Evolutionary conservation across 1,139 yeast genomes (phyloP), one percentile per base, ranked within the genome.

Genomic region (Taphrina confusa): DNA sequence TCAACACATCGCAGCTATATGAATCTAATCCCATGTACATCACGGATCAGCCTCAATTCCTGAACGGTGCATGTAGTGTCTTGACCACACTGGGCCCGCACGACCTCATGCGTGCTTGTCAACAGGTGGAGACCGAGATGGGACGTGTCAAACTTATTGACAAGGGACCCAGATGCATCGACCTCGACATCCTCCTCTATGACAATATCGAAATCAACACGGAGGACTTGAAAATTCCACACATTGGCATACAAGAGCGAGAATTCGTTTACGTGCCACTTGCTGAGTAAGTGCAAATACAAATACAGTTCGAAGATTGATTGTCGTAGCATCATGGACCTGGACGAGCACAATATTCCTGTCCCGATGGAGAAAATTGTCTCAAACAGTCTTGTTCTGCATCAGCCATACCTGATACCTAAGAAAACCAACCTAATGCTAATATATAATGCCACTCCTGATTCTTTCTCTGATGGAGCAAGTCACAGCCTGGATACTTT

Each of bases 391-490:
- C 44, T 54, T 16, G 6, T 11, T 4, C 30, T 44, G 12, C 40
- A 54, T 25, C 58, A 54, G 16, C 58, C 58, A 8, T 54, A 23
- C 33, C 44, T 54, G 16, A 33, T 14, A 4, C 44, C 27, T 67
- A 72, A 42, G 67, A 73, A 45, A 71, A 67, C 78, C 56, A 61
- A 66, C 63, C 72, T 90, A 55, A 92, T 92, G 98, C 95, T 91
- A 0, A 84, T 92, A 51, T 72, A 92, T 62, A 92, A 92, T 68
- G 80, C 86, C 20, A 92, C 98, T 0, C 97, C 97, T 0, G 97
- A 94, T 70, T 90, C 97, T 0, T 92, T 92, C 69, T 88, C 96
- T 57, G 98, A 94, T 72, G 97, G 96, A 0, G 91, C 95, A 0
- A 68, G 69, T 25, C 67, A 74, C 3, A 18, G 63, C 9, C 51